phyloP scores from a whole-genome alignment of 2,329 filamentous ascomycete species.

The Penicillium sp. region DNA sequence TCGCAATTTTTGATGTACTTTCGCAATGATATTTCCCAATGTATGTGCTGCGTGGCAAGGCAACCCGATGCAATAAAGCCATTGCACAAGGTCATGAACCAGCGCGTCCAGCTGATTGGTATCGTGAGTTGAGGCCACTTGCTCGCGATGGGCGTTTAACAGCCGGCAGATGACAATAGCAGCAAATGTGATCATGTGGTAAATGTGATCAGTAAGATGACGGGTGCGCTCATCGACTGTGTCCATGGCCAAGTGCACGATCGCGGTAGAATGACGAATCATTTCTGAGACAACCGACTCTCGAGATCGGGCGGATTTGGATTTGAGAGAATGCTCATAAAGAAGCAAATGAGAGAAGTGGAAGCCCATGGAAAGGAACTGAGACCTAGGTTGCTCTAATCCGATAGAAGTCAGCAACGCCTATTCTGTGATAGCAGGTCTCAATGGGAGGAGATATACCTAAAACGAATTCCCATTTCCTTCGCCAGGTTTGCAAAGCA shows the following conservation, averaged over 20 bases:
- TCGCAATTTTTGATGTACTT: conserved; percentile 35
- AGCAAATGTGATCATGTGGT: conserved; percentile 51
- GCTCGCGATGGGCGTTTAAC: conserved; percentile 39
- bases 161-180: conserved; percentile 36
- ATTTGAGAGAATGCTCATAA: conserved; percentile 39
- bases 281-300: conserved; percentile 45
- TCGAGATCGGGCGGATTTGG: conserved; percentile 37
- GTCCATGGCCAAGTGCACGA: conserved; percentile 46
- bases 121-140: conserved; percentile 33
- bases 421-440: not conserved
- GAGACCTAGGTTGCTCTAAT: conserved; percentile 39
- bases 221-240: conserved; percentile 47
- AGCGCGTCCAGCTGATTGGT: conserved; percentile 36
- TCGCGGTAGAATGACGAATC: conserved; percentile 42
- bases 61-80: conserved; percentile 45
- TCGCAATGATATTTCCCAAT: conserved; percentile 41
- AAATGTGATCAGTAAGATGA: conserved; percentile 50
- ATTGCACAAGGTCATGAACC: conserved; percentile 38
- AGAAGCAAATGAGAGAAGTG: conserved; percentile 48
- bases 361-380: conserved; percentile 51
- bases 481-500: conserved; percentile 40
- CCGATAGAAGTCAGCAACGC: not conserved
- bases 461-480: conserved; percentile 44
- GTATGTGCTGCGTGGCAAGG: conserved; percentile 46
- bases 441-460: conserved; percentile 25